Evolutionary conservation across 1,284 basidiomycete genomes (phyloP), one percentile per base, ranked within the genome.

Genomic region (Trichosporon sp.): DNA sequence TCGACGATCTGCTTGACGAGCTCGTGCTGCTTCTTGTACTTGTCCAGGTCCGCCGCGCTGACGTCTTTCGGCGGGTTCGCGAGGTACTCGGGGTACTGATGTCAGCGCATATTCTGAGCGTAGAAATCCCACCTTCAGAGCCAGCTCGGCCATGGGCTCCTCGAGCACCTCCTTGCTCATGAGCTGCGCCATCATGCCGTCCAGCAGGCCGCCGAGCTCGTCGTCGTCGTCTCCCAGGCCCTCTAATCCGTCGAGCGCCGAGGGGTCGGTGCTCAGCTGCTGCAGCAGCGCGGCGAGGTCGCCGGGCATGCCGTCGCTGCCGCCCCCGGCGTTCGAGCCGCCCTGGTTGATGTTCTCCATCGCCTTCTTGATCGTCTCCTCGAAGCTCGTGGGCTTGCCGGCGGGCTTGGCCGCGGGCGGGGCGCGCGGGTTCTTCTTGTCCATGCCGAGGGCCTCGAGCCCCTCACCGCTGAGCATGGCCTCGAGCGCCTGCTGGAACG

Each of bases 161-260:
- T 98, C 93, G 21, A 97, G 84, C 11, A 98, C 88, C 1, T 98
- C 94, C 79, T 94, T 95, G 81, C 89, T 90, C 92, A 99, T 94
- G 62, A 99, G 86, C 79, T 95, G 90, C 18, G 88, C 87, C 95
- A 96, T 94, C 91, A 98, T 93, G 47, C 86, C 88, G 80, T 98
- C 93, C 25, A 99, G 85, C 74, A 97, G 86, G 9, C 87, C 89
- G 63, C 89, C 88, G 7, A 95, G 82, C 66, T 91, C 89, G 38
- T 87, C 87, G 23, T 89, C 90, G n/a, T 86, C 85, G 23, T 78
- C 76, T 0, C 74, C 80, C 6, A 75, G 79, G 3, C 68, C 74
- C 25, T 74, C 81, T 4, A 76, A 78, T 9, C 71, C 75, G 31
- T 81, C 84, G 9, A 86, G 75, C 90, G 80, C 31, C 84, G 82